Percentiles rank a stretch among this genome's conserved stretches.
Conservation (phyloP, 306 rosid species). For the Fagus crenata region DNA sequence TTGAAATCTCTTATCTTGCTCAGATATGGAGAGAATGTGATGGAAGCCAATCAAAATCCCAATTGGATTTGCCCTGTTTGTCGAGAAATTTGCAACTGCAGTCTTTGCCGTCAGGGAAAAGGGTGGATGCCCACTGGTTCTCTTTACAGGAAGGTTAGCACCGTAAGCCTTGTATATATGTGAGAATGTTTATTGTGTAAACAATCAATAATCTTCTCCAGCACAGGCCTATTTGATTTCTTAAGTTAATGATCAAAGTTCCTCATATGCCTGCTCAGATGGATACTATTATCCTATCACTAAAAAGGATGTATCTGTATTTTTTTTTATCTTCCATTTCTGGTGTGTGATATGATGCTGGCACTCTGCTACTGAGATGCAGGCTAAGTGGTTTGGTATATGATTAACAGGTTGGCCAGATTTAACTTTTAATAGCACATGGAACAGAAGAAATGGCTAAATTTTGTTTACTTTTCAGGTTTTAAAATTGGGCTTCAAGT, state of each 20-base stretch:
- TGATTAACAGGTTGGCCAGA: background rate
- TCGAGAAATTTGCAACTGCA: constrained; percentile 98
- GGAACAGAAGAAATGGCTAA: background rate
- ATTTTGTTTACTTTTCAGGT: constrained; percentile 26
- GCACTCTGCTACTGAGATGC: background rate
- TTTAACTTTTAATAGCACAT: background rate
- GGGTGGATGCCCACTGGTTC: constrained; percentile 90
- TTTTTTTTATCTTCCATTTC: too few species aligned
- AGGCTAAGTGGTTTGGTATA: too few species aligned
- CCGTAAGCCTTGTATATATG: background rate
- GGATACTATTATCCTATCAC: too few species aligned
- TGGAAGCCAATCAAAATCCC: constrained; percentile 71
- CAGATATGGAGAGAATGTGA: constrained; percentile 95
- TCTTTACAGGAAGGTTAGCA: constrained; percentile 72
- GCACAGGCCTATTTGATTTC: background rate
- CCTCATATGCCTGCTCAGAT: background rate
- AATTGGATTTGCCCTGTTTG: constrained; percentile 81
- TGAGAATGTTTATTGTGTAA: background rate
- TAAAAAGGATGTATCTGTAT: too few species aligned
- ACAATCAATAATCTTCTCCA: background rate
- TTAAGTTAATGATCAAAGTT: background rate
- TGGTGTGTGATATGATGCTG: too few species aligned
- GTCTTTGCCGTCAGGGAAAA: constrained; percentile 85
- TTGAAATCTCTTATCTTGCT: constrained; percentile 4
- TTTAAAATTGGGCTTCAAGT: constrained; percentile 44